phyloP scores from a whole-genome alignment of 768 basidiomycete species.

The Tulasnella sp. region DNA sequence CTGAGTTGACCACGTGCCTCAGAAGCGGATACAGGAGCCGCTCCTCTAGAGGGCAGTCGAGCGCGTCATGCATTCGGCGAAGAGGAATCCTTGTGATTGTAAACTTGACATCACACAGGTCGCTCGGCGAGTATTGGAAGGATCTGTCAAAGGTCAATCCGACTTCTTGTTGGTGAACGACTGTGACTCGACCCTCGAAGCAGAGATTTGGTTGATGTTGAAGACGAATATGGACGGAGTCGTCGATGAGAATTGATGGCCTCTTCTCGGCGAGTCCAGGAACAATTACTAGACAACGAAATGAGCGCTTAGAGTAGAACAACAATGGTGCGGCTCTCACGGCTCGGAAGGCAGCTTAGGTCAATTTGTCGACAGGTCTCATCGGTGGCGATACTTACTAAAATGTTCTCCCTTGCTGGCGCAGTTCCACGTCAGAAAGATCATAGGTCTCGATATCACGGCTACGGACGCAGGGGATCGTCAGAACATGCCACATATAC shows the following conservation, averaged over 20 bases:
- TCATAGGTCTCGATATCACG: constrained; percentile 30
- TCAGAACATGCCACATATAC: background rate
- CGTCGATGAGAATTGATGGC: constrained; percentile 47
- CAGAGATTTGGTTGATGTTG: constrained; percentile 15
- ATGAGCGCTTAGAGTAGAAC: background rate
- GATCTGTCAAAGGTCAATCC: constrained; percentile 3
- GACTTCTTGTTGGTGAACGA: background rate
- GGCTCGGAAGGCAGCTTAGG: background rate
- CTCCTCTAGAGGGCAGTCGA: background rate
- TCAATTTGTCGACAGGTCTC: background rate
- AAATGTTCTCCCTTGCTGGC: constrained; percentile 8
- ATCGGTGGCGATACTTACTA: constrained; percentile 17
- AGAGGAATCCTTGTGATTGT: constrained; percentile 7
- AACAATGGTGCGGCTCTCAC: background rate
- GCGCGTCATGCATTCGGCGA: constrained; percentile 9
- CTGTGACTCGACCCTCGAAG: constrained; percentile 3
- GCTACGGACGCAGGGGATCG: constrained; percentile 3
- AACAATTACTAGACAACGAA: constrained; percentile 22
- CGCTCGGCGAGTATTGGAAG: background rate
- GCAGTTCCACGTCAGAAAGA: constrained; percentile 18
- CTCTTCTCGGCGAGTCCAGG: constrained; percentile 49
- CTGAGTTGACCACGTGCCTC: background rate
- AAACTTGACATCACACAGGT: constrained; percentile 7
- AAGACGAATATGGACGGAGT: constrained; percentile 30
- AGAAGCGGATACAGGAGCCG: constrained; percentile 1